Conservation (phyloP, 2,329 filamentous ascomycete genomes). For the Diaporthe vexans region DNA sequence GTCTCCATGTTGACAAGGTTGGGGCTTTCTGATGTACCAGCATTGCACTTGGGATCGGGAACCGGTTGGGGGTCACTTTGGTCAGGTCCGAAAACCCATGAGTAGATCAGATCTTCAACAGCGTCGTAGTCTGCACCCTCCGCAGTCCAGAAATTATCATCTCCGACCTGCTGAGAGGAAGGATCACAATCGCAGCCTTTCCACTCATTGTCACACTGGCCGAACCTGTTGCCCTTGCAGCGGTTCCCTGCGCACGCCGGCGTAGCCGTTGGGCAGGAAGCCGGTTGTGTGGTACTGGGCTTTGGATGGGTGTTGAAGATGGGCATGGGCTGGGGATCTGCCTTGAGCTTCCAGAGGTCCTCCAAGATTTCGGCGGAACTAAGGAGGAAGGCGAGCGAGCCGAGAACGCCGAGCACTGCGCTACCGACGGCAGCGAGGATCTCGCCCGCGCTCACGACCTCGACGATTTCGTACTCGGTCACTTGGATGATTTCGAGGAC, state of each 20-base stretch:
- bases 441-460: constrained; percentile 16
- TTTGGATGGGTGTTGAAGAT: neutral
- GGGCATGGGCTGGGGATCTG: constrained; percentile 14
- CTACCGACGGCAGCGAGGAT: constrained; percentile 13
- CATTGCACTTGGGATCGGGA: constrained; percentile 11
- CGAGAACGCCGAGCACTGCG: constrained; percentile 16
- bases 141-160: constrained; percentile 19
- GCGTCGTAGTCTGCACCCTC: constrained; percentile 14
- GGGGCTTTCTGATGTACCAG: constrained; percentile 6
- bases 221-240: constrained; percentile 22
- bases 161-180: constrained; percentile 7
- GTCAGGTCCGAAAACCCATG: constrained; percentile 18
- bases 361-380: constrained; percentile 8
- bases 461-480: neutral
- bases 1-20: constrained; percentile 14
- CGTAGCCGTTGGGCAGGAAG: constrained; percentile 3
- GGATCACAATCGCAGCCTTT: constrained; percentile 13
- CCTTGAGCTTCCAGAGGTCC: constrained; percentile 19
- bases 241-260: constrained; percentile 5
- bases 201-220: constrained; percentile 15
- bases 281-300: constrained; percentile 18
- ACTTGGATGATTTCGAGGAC: constrained; percentile 9
- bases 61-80: constrained; percentile 13
- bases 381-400: constrained; percentile 18
- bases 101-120: constrained; percentile 20